Evolutionary conservation across 1,139 yeast species (phyloP).

Genomic region (Lodderomyces orthopsilosis): DNA sequence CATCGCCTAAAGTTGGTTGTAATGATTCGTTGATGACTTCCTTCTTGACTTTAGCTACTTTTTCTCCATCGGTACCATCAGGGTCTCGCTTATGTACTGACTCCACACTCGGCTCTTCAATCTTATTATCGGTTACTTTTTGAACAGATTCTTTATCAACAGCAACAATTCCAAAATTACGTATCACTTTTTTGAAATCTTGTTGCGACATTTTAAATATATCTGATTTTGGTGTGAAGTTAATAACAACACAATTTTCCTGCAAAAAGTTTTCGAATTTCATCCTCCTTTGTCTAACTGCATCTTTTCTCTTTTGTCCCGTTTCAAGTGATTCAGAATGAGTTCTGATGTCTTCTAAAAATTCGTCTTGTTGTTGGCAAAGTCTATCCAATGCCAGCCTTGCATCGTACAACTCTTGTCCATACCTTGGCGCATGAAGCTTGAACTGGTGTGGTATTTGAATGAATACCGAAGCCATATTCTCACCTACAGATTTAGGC

Average conservation of each 20-base stretch:
- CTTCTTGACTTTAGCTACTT: not conserved
- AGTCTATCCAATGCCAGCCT: not conserved
- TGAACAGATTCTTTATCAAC: not conserved
- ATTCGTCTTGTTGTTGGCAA: not conserved
- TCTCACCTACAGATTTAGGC: slow-evolving; percentile 4
- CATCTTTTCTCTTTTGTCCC: slow-evolving; percentile 1
- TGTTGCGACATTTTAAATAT: slow-evolving; percentile 15
- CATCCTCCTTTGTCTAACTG: slow-evolving; percentile 3
- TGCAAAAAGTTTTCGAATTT: slow-evolving; percentile 10
- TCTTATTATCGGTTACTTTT: not conserved
- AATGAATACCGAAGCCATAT: not conserved
- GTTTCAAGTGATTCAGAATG: slow-evolving; percentile 1
- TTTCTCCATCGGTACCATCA: not conserved
- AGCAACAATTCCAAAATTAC: slow-evolving; percentile 21
- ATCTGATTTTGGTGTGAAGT: slow-evolving; percentile 15
- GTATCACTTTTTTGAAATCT: slow-evolving; percentile 15
- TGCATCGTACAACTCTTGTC: not conserved
- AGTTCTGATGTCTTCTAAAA: not conserved
- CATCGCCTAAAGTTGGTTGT: not conserved
- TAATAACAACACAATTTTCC: slow-evolving; percentile 15
- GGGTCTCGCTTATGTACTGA: not conserved
- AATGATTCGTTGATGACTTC: not conserved
- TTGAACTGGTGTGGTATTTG: not conserved
- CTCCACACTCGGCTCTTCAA: not conserved
- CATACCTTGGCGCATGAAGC: not conserved